Evolutionary conservation across 805 yeast genomes (phyloP).

Genomic region (Komagataella pastoris): DNA sequence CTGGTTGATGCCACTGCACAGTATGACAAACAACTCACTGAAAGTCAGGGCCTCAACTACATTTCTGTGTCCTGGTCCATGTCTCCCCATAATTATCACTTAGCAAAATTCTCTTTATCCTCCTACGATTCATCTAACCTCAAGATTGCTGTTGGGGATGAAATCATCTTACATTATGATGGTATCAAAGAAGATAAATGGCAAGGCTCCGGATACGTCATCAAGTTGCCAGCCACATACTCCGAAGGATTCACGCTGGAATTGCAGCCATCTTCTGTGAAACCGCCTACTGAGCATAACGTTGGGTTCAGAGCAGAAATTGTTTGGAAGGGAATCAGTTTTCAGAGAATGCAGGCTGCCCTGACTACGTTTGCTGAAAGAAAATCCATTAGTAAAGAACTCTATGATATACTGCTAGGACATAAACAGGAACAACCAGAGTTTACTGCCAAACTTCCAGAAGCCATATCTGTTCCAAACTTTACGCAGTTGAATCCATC

Average conservation of each 20-base stretch:
- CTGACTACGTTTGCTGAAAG: slow-evolving; percentile 60
- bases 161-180: slow-evolving; percentile 50
- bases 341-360: slow-evolving; percentile 75
- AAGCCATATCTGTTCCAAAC: slow-evolving; percentile 47
- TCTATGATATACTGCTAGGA: slow-evolving; percentile 72
- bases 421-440: slow-evolving; percentile 56
- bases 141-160: slow-evolving; percentile 77
- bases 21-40: slow-evolving; percentile 60
- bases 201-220: slow-evolving; percentile 62
- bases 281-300: slow-evolving; percentile 46
- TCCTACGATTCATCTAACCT: slow-evolving; percentile 52
- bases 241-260: slow-evolving; percentile 66
- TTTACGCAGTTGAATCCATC: slow-evolving; percentile 62
- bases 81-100: slow-evolving; percentile 48
- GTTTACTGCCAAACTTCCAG: slow-evolving; percentile 51
- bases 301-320: slow-evolving; percentile 73
- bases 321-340: slow-evolving; percentile 81
- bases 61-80: slow-evolving; percentile 63
- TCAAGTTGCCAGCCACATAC: slow-evolving; percentile 53
- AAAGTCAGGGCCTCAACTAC: slow-evolving; percentile 64
- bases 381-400: slow-evolving; percentile 55
- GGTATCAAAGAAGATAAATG: slow-evolving; percentile 49
- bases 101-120: slow-evolving; percentile 58
- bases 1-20: slow-evolving; percentile 73
- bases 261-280: slow-evolving; percentile 25